These are phyloP conservation scores for Tetrastigma voinierianum DNA, from an alignment of 164 flowering plant species.

Conservation along the genomic window DNA sequence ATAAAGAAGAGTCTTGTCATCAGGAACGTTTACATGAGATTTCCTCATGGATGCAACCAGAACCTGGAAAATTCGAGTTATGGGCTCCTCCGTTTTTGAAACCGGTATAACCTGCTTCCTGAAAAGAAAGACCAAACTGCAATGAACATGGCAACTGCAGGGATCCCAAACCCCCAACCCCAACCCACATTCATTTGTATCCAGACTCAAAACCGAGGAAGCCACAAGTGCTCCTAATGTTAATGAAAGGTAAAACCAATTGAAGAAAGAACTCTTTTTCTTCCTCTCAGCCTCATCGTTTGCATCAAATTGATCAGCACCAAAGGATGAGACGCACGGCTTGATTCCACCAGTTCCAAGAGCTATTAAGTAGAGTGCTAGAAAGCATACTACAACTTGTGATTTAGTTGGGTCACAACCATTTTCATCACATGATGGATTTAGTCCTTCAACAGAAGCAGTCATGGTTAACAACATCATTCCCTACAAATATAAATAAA, in stretches of 20 bases:
- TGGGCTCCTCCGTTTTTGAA: slow-evolving; percentile 37
- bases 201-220: slow-evolving; percentile 35
- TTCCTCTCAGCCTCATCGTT: slow-evolving; percentile 27
- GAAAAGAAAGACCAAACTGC: slow-evolving; percentile 29
- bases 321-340: slow-evolving; percentile 45
- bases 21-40: slow-evolving; percentile 16
- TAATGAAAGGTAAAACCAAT: slow-evolving; percentile 40
- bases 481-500: slow-evolving; percentile 22
- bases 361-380: slow-evolving; percentile 36
- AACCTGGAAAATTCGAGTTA: slow-evolving; percentile 40
- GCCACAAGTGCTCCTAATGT: slow-evolving; percentile 37
- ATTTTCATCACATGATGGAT: slow-evolving; percentile 21
- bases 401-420: slow-evolving; percentile 24
- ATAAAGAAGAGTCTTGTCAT: slow-evolving; percentile 30
- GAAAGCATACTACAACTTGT: slow-evolving; percentile 21
- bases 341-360: slow-evolving; percentile 45
- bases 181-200: slow-evolving; percentile 43
- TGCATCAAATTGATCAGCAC: slow-evolving; percentile 44
- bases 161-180: slow-evolving; percentile 44
- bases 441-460: slow-evolving; percentile 31
- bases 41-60: slow-evolving; percentile 34
- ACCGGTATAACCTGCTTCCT: slow-evolving; percentile 28
- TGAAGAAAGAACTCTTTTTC: slow-evolving; percentile 39
- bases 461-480: slow-evolving; percentile 29
- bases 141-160: slow-evolving; percentile 39